phyloP scores from a whole-genome alignment of 2,329 filamentous ascomycete species.

The Diaporthe destruens region DNA sequence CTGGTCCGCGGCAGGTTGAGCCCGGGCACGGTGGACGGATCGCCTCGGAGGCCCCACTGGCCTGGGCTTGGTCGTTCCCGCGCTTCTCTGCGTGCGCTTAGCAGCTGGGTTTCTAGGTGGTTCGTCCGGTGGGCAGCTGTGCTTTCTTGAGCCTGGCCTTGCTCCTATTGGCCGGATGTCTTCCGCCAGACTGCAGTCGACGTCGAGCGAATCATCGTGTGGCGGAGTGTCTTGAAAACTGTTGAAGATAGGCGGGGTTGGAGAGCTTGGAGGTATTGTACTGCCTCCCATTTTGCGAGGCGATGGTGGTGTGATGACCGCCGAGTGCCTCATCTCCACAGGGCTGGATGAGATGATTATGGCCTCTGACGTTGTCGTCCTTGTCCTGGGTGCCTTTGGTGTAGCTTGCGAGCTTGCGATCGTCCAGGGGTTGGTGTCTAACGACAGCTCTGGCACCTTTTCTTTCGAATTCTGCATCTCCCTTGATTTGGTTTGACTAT shows the following conservation, averaged over 20 bases:
- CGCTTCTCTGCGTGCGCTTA: conserved; percentile 22
- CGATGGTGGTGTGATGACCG: conserved; percentile 7
- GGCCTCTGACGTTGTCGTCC: conserved; percentile 37
- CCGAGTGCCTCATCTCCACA: conserved; percentile 34
- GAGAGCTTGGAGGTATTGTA: neutral
- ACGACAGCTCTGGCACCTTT: conserved; percentile 43
- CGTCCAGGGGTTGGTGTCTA: conserved; percentile 55
- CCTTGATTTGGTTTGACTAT: conserved; percentile 48
- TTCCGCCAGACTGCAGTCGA: neutral
- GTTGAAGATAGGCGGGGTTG: neutral
- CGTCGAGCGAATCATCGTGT: neutral
- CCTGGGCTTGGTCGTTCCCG: neutral
- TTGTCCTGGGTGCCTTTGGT: conserved; percentile 46
- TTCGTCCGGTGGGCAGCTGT: neutral
- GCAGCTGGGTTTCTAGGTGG: conserved; percentile 8
- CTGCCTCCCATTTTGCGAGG: neutral
- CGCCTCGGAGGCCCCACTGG: neutral
- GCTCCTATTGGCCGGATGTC: neutral
- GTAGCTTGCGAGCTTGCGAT: conserved; percentile 54
- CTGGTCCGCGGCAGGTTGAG: neutral
- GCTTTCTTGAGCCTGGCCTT: conserved; percentile 4
- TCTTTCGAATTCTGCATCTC: conserved; percentile 41
- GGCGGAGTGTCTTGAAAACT: neutral
- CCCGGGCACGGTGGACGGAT: neutral
- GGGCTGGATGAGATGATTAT: conserved; percentile 50